These are phyloP conservation scores for Plectosphaerella cucumerina DNA, from an alignment of 2,329 filamentous ascomycete species.

Conservation along the genomic window DNA sequence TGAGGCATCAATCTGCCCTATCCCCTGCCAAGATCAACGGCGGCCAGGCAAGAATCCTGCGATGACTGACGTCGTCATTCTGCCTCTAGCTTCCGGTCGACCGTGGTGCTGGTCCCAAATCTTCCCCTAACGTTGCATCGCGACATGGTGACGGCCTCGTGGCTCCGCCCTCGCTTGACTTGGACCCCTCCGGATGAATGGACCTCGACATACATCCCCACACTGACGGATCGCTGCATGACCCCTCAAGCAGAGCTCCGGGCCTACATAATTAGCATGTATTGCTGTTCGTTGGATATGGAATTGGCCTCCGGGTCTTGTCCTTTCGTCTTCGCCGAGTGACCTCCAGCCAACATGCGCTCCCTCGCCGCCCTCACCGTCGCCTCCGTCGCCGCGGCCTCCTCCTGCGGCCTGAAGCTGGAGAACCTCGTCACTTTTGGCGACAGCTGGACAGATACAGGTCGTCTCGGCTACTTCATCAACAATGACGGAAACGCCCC, in stretches of 20 bases:
- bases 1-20: too few relatives aligned
- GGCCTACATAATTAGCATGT: background rate
- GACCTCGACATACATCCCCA: background rate
- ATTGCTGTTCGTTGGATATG: too few relatives aligned
- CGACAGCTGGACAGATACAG: slow-evolving; percentile 74
- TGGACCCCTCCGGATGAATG: slow-evolving; percentile 3
- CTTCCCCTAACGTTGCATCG: background rate
- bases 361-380: slow-evolving; percentile 5
- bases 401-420: slow-evolving; percentile 37
- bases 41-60: too few relatives aligned
- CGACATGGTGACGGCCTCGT: slow-evolving; percentile 1
- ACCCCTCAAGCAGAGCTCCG: background rate
- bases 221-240: background rate
- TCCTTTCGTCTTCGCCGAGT: background rate
- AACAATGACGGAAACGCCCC: slow-evolving; percentile 54
- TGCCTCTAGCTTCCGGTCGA: background rate
- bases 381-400: slow-evolving; percentile 9
- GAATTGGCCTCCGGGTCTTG: background rate
- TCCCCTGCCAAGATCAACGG: background rate
- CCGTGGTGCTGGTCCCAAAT: background rate
- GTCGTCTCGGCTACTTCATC: slow-evolving; percentile 59
- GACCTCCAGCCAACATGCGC: slow-evolving; percentile 1
- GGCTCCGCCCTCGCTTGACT: slow-evolving; percentile 2
- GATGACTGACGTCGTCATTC: too few relatives aligned
- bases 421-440: slow-evolving; percentile 66